These are phyloP conservation scores for Monosporascus cannonballus DNA, from an alignment of 2,329 filamentous ascomycete species.

Conservation along the genomic window DNA sequence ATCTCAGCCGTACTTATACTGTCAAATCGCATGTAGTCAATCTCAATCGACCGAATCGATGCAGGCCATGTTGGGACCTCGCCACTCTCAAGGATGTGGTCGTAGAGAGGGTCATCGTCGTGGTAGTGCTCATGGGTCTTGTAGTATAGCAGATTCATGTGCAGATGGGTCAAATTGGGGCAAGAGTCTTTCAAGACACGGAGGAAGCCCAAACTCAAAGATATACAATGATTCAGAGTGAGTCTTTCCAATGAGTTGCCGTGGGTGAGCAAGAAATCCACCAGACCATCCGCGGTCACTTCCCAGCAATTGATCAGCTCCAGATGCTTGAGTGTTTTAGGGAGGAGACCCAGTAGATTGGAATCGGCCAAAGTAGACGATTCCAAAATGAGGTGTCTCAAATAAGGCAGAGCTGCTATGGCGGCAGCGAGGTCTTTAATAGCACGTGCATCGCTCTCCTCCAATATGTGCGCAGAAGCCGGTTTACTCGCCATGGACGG, in stretches of 20 bases:
- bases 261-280: constrained; percentile 58
- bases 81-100: constrained; percentile 54
- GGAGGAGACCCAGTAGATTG: constrained; percentile 61
- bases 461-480: constrained; percentile 9
- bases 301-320: constrained; percentile 76
- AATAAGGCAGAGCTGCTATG: constrained; percentile 47
- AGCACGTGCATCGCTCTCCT: constrained; percentile 21
- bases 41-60: constrained; percentile 63
- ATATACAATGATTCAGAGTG: constrained; percentile 71
- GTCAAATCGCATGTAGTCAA: constrained; percentile 75
- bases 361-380: constrained; percentile 68
- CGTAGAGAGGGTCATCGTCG: constrained; percentile 71
- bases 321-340: constrained; percentile 58
- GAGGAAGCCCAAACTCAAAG: constrained; percentile 70
- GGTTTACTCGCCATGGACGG: constrained; percentile 38
- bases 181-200: constrained; percentile 60
- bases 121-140: constrained; percentile 61
- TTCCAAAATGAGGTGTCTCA: constrained; percentile 67
- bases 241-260: constrained; percentile 64
- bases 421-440: constrained; percentile 38
- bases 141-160: constrained; percentile 75
- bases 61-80: constrained; percentile 75
- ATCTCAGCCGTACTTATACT: constrained; percentile 61
- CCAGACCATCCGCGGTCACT: constrained; percentile 60
- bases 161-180: constrained; percentile 62